Evolutionary conservation across 1,284 basidiomycete genomes (phyloP), one percentile per base, ranked within the genome.

Genomic region (Cryptococcus sp.): DNA sequence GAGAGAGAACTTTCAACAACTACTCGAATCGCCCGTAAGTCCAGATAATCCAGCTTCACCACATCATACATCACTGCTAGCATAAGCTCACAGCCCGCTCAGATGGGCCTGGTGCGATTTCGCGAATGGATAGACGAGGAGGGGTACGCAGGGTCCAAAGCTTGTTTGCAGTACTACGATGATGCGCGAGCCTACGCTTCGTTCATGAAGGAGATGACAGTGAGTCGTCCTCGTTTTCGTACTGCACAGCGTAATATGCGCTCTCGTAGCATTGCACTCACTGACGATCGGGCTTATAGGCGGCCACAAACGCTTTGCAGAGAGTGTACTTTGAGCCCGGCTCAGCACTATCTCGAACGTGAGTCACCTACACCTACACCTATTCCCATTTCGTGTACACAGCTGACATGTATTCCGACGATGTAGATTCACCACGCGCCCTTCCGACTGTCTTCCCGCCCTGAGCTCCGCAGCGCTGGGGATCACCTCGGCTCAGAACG

Each of bases 101-200:
- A 65, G 63, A 65, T 65, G 60, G 63, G 63, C 5, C 39, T 62
- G 47, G 46, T 50, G 3, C 57, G 63, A 5, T 65, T 65, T 25
- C 40, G 50, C 13, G 43, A 65, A 54, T 65, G 57, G 57, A 19
- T 65, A 27, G 39, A 60, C 5, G 55, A 65, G 7, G 58, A 65
- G 40, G 63, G 63, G 11, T 27, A 54, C 38, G 53, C 60, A 19
- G 60, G 55, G 20, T 62, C 63, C 5, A 49, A 43, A 30, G 50
- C 52, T 17, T 27, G 58, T 3, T 35, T 62, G 50, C 54, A 38
- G 35, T 62, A 58, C 46, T 65, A 62, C 47, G 55, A 58, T 25
- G 63, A 65, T 48, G 30, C 58, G 5, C 45, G 55, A 10, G 60
- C 61, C 1, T 58, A 52, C 17, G 38, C 22, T 5, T 30, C 47